Base-by-base conservation (phyloP, 2,329 filamentous ascomycete species). In the Lomentospora prolificans region DNA sequence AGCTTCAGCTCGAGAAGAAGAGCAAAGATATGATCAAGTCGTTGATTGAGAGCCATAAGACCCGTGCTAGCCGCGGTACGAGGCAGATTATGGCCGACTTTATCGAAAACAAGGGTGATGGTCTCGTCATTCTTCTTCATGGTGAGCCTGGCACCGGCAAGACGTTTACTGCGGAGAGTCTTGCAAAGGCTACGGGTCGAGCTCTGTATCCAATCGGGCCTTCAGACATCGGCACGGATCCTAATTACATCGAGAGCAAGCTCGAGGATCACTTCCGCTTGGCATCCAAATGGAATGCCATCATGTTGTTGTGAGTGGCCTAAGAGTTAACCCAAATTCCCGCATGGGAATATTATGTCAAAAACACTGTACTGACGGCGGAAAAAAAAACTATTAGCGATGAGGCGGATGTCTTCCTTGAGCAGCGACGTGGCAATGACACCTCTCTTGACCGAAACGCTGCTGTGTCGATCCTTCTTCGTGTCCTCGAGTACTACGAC, bases 381-480 rank as follows among this genome's bases (percentile, higher is more conserved):
- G n/a, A n/a, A n/a, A n/a, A n/a, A n/a, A n/a, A n/a, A n/a, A n/a
- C n/a, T n/a, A n/a, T n/a, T n/a, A 33, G 30, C 3, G 80, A 84
- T 62, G 80, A 84, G 64, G 79, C 78, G 2, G 81, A 84, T 56
- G 78, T 82, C 17, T 84, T 80, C 65, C 74, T 84, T 7, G 78
- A 82, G 64, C 66, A 73, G 54, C 77, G 80, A 2, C 66, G 67
- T 2, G 62, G 69, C 22, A 65, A 62, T 27, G 73, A 78, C 61
- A 70, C 77, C 51, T 65, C 64, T 22, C 72, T 33, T 12, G 30
- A 33, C 12, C 30, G 30, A 6, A 33, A 33, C 30, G 30, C 30
- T 12, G 30, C 30, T 12, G 30, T 33, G 30, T 33, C 30, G 12
- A 33, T 68, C 4, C 69, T 69, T 53, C 60, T 70, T 10, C 61